Evolutionary conservation across 495 filamentous ascomycete species (phyloP).

Genomic region (Lophiotrema nucula): DNA sequence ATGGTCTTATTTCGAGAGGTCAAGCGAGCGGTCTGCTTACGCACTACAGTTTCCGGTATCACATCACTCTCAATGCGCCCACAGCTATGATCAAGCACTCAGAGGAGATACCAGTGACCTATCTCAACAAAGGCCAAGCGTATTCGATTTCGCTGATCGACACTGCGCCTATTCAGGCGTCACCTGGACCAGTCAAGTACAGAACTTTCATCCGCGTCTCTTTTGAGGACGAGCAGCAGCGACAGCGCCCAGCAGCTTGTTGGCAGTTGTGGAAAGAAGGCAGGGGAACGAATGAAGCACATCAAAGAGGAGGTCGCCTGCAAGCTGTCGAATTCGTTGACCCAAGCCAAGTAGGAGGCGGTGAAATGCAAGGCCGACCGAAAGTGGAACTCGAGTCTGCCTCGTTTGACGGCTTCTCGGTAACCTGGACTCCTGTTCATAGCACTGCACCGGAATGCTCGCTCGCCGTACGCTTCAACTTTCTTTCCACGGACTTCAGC

Average conservation of each 20-base stretch:
- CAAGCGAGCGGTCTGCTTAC: conserved; percentile 30
- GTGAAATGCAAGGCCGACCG: conserved; percentile 68
- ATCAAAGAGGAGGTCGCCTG: conserved; percentile 80
- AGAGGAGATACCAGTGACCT: conserved; percentile 89
- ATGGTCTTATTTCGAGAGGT: neutral
- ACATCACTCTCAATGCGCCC: conserved; percentile 84
- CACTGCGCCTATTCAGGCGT: conserved; percentile 51
- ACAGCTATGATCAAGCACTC: conserved; percentile 92
- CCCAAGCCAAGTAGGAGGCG: conserved; percentile 60
- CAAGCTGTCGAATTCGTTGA: conserved; percentile 95
- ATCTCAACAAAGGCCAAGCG: conserved; percentile 94
- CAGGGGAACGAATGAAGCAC: conserved; percentile 81
- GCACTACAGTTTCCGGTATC: conserved; percentile 76
- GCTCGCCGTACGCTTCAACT: conserved; percentile 92
- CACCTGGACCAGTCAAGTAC: conserved; percentile 56
- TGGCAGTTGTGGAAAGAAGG: conserved; percentile 98
- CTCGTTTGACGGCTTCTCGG: conserved; percentile 89
- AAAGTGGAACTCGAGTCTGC: conserved; percentile 75
- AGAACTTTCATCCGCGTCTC: conserved; percentile 87
- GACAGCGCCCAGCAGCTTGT: conserved; percentile 74
- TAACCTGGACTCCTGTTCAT: conserved; percentile 75
- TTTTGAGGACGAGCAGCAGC: conserved; percentile 90
- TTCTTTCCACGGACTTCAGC: conserved; percentile 96
- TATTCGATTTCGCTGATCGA: conserved; percentile 81
- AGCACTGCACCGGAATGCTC: conserved; percentile 67